Evolutionary conservation across 352 stramenopile genomes (phyloP), one percentile per base, ranked within the genome.

Genomic region (Pythium plurisporium): DNA sequence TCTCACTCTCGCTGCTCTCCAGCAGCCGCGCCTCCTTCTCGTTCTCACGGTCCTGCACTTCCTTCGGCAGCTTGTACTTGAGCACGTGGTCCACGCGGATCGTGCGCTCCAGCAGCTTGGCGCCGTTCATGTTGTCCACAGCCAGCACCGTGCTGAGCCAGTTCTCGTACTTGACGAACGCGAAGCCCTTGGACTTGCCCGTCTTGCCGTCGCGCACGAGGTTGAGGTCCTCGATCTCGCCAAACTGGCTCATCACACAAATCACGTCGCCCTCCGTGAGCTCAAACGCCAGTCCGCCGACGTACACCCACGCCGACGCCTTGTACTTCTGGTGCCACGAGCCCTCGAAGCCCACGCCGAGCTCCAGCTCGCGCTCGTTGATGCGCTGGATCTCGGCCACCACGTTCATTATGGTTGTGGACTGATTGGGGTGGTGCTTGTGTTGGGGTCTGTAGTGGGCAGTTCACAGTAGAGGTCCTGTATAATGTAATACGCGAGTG

Each of bases 91-190:
- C 96, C 36, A 99, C 93, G 30, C 96, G 80, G 22, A 99, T 67
- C 20, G 90, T 94, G 40, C 96, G 74, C 41, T 96, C 95, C 56
- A 98, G 76, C 51, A 98, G 62, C 59, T 82, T 69, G 30, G 72
- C 85, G 41, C 95, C 92, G 64, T 96, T 98, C 26, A 99, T 86
- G 71, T 99, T 99, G 75, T 99, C 97, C 33, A 99, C 96, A 0
- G 96, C 96, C 62, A 99, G 78, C 25, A 99, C 86, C 19, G 96
- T 98, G 56, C 87, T 98, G 54, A 94, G 61, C 55, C 96, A 87
- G 77, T 99, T 94, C 67, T 98, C 91, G 67, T 98, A 99, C 78
- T 99, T 99, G 55, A 98, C 20, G 77, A 98, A 99, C 26, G 74
- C 82, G 73, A 98, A 99, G 27, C 95, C 96, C 62, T 94, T 90